Evolutionary conservation across 192 early-diverging fungal species (phyloP).

Genomic region (Mortierella alpina): DNA sequence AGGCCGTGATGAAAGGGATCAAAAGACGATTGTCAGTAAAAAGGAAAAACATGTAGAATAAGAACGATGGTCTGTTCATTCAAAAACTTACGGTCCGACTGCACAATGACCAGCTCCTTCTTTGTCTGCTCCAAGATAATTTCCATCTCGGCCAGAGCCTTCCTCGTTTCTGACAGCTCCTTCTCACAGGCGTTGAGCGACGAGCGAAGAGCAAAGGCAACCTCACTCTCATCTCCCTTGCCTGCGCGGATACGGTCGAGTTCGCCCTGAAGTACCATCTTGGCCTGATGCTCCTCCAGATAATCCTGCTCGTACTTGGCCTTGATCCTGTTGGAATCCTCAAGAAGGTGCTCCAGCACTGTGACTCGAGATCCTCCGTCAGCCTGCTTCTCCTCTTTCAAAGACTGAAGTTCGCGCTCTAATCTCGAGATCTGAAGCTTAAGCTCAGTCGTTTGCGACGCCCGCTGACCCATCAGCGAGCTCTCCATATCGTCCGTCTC

Average conservation of each 20-base stretch:
- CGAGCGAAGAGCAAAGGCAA: slow-evolving; percentile 20
- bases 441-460: slow-evolving; percentile 35
- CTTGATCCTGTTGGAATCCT: slow-evolving; percentile 70
- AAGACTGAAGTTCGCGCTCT: slow-evolving; percentile 43
- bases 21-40: not conserved
- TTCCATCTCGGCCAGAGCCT: slow-evolving; percentile 41
- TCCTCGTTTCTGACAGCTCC: slow-evolving; percentile 44
- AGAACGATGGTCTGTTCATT: not conserved
- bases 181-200: slow-evolving; percentile 42
- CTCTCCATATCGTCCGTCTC: slow-evolving; percentile 48
- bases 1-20: not conserved
- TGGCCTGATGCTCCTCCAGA: slow-evolving; percentile 60
- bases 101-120: slow-evolving; percentile 44
- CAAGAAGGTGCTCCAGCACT: slow-evolving; percentile 68
- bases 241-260: slow-evolving; percentile 43
- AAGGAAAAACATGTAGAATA: not conserved
- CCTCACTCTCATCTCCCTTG: slow-evolving; percentile 39
- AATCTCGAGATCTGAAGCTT: slow-evolving; percentile 31
- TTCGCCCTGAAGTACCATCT: slow-evolving; percentile 57
- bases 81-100: slow-evolving; percentile 50
- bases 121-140: slow-evolving; percentile 42
- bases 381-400: slow-evolving; percentile 47
- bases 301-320: slow-evolving; percentile 73
- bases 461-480: slow-evolving; percentile 39
- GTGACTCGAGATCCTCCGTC: slow-evolving; percentile 51